Evolutionary conservation across 1,139 yeast genomes (phyloP).

Genomic region (Diutina mesorugosa): DNA sequence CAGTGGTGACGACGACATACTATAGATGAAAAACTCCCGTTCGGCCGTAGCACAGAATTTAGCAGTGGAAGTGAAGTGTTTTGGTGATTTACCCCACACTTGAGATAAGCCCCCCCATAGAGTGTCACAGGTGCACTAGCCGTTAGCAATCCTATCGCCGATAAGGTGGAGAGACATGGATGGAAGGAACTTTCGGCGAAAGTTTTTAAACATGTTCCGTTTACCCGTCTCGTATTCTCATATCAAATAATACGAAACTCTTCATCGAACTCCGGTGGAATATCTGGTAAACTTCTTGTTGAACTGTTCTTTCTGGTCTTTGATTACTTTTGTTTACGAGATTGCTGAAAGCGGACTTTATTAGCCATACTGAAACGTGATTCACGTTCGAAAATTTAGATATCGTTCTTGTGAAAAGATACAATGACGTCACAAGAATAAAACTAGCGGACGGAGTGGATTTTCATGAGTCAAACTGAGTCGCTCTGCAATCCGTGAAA

Average conservation of each 20-base stretch:
- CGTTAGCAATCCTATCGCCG: neutral
- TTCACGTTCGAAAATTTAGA: neutral
- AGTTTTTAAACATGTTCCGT: no score
- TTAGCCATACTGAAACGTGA: neutral
- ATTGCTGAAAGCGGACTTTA: no score
- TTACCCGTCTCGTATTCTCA: no score
- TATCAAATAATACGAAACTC: no score
- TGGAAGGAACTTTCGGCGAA: neutral
- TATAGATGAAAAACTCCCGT: neutral
- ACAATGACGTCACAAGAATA: neutral
- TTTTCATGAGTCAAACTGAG: neutral
- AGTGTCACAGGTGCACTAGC: neutral
- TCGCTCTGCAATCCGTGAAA: neutral
- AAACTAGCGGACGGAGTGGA: neutral
- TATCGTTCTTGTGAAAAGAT: neutral
- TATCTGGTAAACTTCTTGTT: no score
- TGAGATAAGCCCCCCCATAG: neutral
- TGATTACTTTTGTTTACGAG: no score
- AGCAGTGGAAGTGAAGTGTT: no score
- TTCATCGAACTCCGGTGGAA: no score
- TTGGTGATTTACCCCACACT: neutral
- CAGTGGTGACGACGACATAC: neutral
- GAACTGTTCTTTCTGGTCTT: no score
- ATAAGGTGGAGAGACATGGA: neutral
- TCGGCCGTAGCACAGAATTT: neutral